Base-by-base conservation (phyloP, 768 basidiomycete genomes). In the Chiua virens region DNA sequence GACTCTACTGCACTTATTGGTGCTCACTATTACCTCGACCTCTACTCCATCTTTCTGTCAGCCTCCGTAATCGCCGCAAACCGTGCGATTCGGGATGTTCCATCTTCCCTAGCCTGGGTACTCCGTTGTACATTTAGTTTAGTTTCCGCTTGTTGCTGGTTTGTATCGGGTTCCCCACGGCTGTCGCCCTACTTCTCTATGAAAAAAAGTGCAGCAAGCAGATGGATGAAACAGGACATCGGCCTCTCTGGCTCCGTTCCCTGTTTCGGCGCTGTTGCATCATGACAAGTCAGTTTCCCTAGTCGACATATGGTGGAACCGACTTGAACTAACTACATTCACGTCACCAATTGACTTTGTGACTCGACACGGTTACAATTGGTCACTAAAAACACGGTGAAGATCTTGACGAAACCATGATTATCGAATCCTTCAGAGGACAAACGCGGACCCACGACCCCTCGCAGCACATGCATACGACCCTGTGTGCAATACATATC, bases 11-110 rank as follows among this genome's bases (percentile, higher is more conserved):
- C 60, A 60, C 35, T 25, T 65, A n/a, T 65, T 58, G 4, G 32
- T 65, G 50, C 42, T 60, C 36, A 58, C 40, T 58, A 65, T 22
- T 63, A 65, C 32, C 62, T 65, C 23, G 63, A 65, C 41, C 63
- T 65, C 38, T 65, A 60, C 35, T 61, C 64, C 7, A 53, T 54
- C 8, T 27, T n/a, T n/a, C 53, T 45, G 32, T 62, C 64, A 4
- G 61, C 63, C 4, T 63, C 63, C 18, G 56, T 62, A 1, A 47
- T 65, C 17, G 61, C 64, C 7, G 63, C n/a, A 15, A 63, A 65
- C 27, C 57, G 55, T 27, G 57, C 55, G 4, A 42, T 54, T 41
- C 60, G 63, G 8, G 56, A 53, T 34, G 6, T 20, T 55, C 54
- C 41, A 57, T 61, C 20, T 56, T 42, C 23, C 63, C 60, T 8